Evolutionary conservation across 768 basidiomycete species (phyloP), one percentile per base, ranked within the genome.

Genomic region (Auriculariales sp.): DNA sequence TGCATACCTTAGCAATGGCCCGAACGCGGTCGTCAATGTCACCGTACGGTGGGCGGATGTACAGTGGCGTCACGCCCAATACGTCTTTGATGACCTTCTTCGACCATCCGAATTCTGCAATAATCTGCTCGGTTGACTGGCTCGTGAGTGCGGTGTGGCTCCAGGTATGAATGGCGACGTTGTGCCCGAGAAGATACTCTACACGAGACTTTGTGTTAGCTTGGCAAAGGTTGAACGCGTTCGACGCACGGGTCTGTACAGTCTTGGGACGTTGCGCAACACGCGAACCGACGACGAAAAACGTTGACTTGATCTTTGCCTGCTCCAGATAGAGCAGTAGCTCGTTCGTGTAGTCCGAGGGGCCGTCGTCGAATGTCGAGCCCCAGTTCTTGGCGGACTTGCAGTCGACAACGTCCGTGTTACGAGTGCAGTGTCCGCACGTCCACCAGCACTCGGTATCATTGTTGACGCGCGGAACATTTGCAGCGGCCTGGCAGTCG

Each of bases 121-220:
- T 65, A 46, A 70, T 66, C 54, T 70, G 52, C 59, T 69, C 68
- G 56, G 70, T 70, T 47, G 68, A 62, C 11, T 55, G 52, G 10
- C 52, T 52, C 2, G 57, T 51, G 54, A 15, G 25, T 1, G 44
- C 34, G 10, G 64, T 57, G 58, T 70, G 69, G 12, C 63, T 61
- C 66, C 81, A 81, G 52, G 90, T 92, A 65, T 91, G 88, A 2
- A 90, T 81, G 53, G 79, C 77, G 58, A 87, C 79, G 53, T 73
- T 69, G 54, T 73, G 69, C n/a, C 70, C 70, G 46, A 59, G 54
- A 59, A 69, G 63, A 61, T 71, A 69, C 57, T 71, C 69, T n/a
- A n/a, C n/a, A n/a, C n/a, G n/a, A n/a, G n/a, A n/a, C n/a, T n/a
- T n/a, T n/a, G n/a, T n/a, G n/a, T n/a, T n/a, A n/a, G n/a, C n/a